Percentiles rank a stretch among this genome's conserved stretches.
Conservation (phyloP, 371 early-diverging fungal genomes). For the Mortierella sp. region DNA sequence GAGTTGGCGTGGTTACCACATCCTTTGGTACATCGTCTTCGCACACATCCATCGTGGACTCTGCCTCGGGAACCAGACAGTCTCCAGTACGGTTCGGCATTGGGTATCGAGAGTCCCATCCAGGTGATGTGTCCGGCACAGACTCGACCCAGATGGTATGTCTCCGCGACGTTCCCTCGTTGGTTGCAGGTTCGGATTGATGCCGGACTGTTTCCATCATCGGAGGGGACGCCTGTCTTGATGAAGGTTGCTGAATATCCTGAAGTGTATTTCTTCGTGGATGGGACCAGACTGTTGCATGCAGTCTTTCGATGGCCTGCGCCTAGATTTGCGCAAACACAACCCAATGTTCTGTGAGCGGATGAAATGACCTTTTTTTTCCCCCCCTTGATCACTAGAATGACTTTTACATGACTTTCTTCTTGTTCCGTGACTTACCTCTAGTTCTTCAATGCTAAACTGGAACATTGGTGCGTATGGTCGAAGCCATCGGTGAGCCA, state of each 20-base stretch:
- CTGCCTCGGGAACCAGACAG: conserved; percentile 26
- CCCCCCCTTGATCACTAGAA: neutral
- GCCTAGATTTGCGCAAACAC: conserved; percentile 16
- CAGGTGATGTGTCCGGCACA: conserved; percentile 34
- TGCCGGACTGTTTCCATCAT: conserved; percentile 6
- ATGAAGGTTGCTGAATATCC: neutral
- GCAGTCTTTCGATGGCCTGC: conserved; percentile 33
- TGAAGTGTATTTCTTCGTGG: conserved; percentile 6
- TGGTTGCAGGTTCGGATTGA: conserved; percentile 21
- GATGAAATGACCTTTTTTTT: too few species aligned
- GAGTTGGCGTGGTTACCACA: neutral
- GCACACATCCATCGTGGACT: conserved; percentile 35
- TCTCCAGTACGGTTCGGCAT: conserved; percentile 13
- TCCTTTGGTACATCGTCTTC: conserved; percentile 21
- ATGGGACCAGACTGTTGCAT: conserved; percentile 31
- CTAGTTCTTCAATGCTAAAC: conserved; percentile 24
- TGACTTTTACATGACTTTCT: neutral
- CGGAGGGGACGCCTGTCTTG: neutral
- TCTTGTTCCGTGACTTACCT: conserved; percentile 13
- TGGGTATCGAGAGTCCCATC: conserved; percentile 5
- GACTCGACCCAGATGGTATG: conserved; percentile 34
- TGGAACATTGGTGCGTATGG: conserved; percentile 55
- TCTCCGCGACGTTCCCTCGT: conserved; percentile 18
- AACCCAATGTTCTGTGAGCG: too few species aligned
- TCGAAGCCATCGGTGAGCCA: conserved; percentile 78